Evolutionary conservation across 306 rosid species (phyloP).

Genomic region (Calophaca sinica): DNA sequence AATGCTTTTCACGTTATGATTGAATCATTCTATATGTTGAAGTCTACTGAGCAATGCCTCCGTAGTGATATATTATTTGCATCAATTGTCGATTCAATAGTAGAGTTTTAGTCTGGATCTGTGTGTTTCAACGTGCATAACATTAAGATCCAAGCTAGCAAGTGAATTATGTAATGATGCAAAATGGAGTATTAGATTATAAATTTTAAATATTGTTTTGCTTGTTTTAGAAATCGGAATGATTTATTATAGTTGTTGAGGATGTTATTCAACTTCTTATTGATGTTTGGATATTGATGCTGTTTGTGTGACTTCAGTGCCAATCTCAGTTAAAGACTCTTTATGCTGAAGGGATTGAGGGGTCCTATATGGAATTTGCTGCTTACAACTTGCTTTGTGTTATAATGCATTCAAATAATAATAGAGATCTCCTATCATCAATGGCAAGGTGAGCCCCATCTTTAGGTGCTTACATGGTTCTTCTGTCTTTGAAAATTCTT

Average conservation of each 20-base stretch:
- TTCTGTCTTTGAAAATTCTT: constrained; percentile 14
- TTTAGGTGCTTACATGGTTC: constrained; percentile 12
- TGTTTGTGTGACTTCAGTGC: constrained; percentile 73
- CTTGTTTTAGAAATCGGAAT: constrained; percentile 23
- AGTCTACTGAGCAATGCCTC: not conserved
- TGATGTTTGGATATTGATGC: constrained; percentile 36
- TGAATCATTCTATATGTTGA: no score
- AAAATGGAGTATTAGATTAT: constrained; percentile 13
- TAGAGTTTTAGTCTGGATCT: not conserved
- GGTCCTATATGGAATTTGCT: constrained; percentile 93
- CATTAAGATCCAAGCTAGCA: constrained; percentile 11
- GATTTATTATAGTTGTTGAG: constrained; percentile 20
- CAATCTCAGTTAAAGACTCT: constrained; percentile 86
- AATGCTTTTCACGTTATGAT: no score
- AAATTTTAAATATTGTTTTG: constrained; percentile 1
- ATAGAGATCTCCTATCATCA: constrained; percentile 84
- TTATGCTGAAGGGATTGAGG: constrained; percentile 90
- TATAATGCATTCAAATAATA: constrained; percentile 87
- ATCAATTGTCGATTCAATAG: not conserved
- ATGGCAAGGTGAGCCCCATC: constrained; percentile 76
- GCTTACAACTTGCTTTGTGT: constrained; percentile 97
- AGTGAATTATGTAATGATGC: constrained; percentile 25
- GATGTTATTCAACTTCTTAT: constrained; percentile 27
- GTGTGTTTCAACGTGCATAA: constrained; percentile 18
- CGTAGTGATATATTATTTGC: constrained; percentile 10